Base-by-base conservation (phyloP, 306 rosid genomes). In the Betula pendula region DNA sequence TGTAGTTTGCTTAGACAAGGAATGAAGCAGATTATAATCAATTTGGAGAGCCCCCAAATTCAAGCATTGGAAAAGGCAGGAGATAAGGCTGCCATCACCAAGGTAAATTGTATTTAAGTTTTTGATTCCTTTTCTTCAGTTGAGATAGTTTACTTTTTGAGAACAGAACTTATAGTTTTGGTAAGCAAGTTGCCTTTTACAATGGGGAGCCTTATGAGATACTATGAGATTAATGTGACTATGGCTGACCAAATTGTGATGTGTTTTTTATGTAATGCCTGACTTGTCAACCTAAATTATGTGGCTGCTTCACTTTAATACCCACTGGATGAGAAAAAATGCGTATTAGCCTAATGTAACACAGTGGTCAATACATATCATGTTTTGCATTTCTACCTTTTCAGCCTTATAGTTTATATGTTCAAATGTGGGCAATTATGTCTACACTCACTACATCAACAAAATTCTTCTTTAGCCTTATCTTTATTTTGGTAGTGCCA, bases 1-100 rank as follows among this genome's bases (percentile, higher is more conserved):
- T 96, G 98, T 88, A 96, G 99, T 87, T 91, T 96, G 79, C 99
- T 96, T 75, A 87, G 99, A 78, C 96, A 85, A 86, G 99, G 96
- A 85, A 96, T 93, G 99, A 91, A 85, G 87, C 96, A 96, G 81
- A 88, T 96, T 78, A 81, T 91, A 77, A 88, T 96, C 70, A 88
- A 77, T 53, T 84, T 96, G 81, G 97, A 89, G 63, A 74, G 77
- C 77, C 87, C 89, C 52, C 93, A 96, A 47, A 96, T 93, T 85
- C 80, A 74, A 80, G 85, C 84, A 15, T 63, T 93, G 74, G 99
- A 96, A 83, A 96, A 96, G 83, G 82, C 67, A 11, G 97, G 92
- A 68, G 97, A 92, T 48, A 96, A 91, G 85, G 74, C n/a, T 48
- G 81, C 87, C 42, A 73, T 89, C 58, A 60, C 69, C 77, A 81